phyloP scores from a whole-genome alignment of 2,329 filamentous ascomycete species.

The Exophiala bonariae region DNA sequence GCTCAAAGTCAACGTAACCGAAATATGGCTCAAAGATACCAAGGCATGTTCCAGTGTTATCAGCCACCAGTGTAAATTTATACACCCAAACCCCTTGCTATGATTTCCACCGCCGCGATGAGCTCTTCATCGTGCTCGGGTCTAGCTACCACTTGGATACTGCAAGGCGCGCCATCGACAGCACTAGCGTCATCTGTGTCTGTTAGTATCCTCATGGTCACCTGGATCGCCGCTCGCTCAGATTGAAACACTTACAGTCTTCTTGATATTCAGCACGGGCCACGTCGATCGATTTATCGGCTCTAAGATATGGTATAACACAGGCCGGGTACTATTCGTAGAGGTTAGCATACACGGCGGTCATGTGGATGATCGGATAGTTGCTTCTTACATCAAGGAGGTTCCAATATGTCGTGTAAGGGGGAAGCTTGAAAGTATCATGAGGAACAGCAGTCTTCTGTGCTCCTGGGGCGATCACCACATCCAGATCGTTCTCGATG shows the following conservation, averaged over 20 bases:
- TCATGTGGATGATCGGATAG: too few species aligned
- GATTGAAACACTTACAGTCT: constrained; percentile 29
- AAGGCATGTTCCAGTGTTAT: too few species aligned
- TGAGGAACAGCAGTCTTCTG: constrained; percentile 63
- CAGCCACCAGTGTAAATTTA: constrained; percentile 1
- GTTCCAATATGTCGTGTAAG: constrained; percentile 57
- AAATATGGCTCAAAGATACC: too few species aligned
- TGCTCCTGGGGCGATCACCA: constrained; percentile 62
- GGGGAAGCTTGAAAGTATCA: constrained; percentile 45
- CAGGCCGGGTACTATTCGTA: constrained; percentile 57
- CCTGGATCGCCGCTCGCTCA: constrained; percentile 17
- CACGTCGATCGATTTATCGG: constrained; percentile 43
- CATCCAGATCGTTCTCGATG: constrained; percentile 52
- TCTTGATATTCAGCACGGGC: constrained; percentile 13
- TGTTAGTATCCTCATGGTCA: too few species aligned
- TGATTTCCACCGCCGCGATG: constrained; percentile 30
- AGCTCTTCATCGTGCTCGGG: constrained; percentile 32
- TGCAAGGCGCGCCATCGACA: constrained; percentile 30
- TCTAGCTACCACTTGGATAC: constrained; percentile 30
- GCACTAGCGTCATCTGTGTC: constrained; percentile 34
- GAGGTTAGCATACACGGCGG: too few species aligned
- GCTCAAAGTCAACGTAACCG: too few species aligned
- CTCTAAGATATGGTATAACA: constrained; percentile 47
- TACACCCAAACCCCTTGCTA: constrained; percentile 25
- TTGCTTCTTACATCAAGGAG: constrained; percentile 54